Base-by-base conservation (phyloP, 129 eudicot genomes). In the Kitagawia praeruptora region DNA sequence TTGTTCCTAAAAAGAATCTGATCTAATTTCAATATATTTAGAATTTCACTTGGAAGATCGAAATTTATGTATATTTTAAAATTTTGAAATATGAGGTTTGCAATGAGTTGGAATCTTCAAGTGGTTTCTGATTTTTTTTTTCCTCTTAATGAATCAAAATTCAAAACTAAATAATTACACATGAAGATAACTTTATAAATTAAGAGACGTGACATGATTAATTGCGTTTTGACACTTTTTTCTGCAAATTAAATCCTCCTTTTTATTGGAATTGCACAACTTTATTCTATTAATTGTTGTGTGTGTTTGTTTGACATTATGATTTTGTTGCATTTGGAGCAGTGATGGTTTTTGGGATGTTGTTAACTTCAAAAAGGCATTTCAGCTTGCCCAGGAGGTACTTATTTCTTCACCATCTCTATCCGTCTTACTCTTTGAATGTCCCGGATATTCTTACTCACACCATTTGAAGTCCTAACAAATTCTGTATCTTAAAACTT, bases 291-390 rank as follows among this genome's bases (percentile, higher is more conserved):
- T 39, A 25, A 23, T 13, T 42, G 14, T 18, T 34, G 2, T 31
- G 37, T 3, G 37, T 63, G 16, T 64, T 64, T 27, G n/a, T 8
- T 64, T 64, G 71, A 64, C 39, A 10, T 18, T 11, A 25, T 61
- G 40, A 6, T n/a, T 41, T 74, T 23, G 11, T 48, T 66, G 31
- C 11, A 58, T 70, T 47, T 21, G 58, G 14, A 39, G 84, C 89
- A 96, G 99, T 82, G 99, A 96, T 71, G 99, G 99, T 77, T 92
- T 96, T 70, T 96, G 99, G 99, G 99, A 96, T 78, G 99, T 96
- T 42, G 84, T 96, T 31, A 96, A 84, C 75, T 56, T 70, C 38
- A 96, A 84, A 87, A 92, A 92, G 87, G 97, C 98, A 49, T 75
- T 86, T 70, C 99, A 96, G 81, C 93, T 92, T 72, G 95, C 85